A percentile compares a stretch with the other conserved stretches of the same genome.
These are phyloP conservation scores for Choricystis sp. DNA, from an alignment of 139 green algal genomes.

Conservation along the genomic window DNA sequence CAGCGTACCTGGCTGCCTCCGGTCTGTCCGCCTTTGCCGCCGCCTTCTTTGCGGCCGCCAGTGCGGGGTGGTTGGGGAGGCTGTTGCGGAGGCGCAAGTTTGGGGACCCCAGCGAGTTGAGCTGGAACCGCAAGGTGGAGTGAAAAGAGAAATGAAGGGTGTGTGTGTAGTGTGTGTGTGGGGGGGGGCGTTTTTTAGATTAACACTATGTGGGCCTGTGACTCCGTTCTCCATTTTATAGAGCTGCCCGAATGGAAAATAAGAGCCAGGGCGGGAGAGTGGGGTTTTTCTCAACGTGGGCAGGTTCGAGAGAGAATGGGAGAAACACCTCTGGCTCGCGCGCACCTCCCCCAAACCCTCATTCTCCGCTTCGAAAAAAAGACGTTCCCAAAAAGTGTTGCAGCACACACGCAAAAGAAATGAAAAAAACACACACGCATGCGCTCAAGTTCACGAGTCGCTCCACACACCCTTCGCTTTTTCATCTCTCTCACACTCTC, in stretches of 20 bases:
- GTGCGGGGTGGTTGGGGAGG: constrained; percentile 6
- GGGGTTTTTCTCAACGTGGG: no score
- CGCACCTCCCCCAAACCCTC: no score
- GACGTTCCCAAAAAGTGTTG: no score
- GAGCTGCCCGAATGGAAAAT: no score
- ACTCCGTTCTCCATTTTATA: no score
- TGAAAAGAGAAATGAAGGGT: not conserved
- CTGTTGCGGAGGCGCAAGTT: constrained; percentile 10
- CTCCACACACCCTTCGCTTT: not conserved
- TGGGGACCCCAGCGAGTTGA: constrained; percentile 6
- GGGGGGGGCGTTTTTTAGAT: not conserved
- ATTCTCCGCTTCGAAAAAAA: no score
- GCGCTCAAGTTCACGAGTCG: not conserved
- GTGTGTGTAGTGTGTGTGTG: not conserved
- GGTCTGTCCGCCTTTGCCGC: constrained; percentile 13
- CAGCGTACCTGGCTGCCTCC: constrained; percentile 39
- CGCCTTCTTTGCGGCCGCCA: constrained; percentile 20
- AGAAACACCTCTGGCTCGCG: no score
- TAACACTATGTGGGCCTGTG: no score
- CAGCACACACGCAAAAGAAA: no score
- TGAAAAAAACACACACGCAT: not conserved
- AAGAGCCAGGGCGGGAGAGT: no score
- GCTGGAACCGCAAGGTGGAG: constrained; percentile 13
- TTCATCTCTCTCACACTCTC: not conserved
- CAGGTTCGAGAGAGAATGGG: no score